Base-by-base conservation (phyloP, 164 flowering plant species). In the Tinospora cordifolia region DNA sequence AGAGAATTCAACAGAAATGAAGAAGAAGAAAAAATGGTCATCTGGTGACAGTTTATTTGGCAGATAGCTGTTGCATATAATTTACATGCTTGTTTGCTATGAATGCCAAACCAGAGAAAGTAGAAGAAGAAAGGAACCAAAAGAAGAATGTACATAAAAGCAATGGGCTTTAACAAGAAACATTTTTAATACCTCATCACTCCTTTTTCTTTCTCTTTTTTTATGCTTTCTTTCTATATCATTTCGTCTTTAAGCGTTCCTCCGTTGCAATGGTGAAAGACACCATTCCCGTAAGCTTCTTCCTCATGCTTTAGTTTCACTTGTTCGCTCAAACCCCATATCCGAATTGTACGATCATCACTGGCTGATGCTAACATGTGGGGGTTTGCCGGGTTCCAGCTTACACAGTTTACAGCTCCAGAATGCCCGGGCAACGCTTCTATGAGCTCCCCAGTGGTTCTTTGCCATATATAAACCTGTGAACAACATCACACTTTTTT, bases 381-480 rank as follows among this genome's bases (percentile, higher is more conserved):
- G 17, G 83, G 83, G 46, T 80, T 71, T 4, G 30, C 70, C 8
- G 83, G 80, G 51, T 80, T 77, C 83, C 83, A 80, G 75, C 77
- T 77, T 19, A 80, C 83, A 69, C 74, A 78, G 57, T 80, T 80
- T 15, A 80, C 77, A 14, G 83, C 71, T 59, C 83, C 83, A 47
- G 83, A 75, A 71, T 80, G 83, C 46, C 83, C 83, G 24, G 83
- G 72, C 54, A 80, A 66, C 41, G 66, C 63, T 66, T 58, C 68
- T 4, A 80, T 24, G 30, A 77, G 79, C 38, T 80, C 78, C 17
- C 77, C 75, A 36, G 75, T 71, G 21, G 79, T 66, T 71, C 83
- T 73, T 73, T 80, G 83, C 83, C 83, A 80, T 58, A 80, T 73
- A 62, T 80, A 80, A 19, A 80, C 83, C 83, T 80, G 71, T 46